A percentile compares a stretch with the other conserved stretches of the same genome.
Evolutionary conservation across 2,329 filamentous ascomycete species (phyloP).

Genomic region (Hymenoscyphus repandus): DNA sequence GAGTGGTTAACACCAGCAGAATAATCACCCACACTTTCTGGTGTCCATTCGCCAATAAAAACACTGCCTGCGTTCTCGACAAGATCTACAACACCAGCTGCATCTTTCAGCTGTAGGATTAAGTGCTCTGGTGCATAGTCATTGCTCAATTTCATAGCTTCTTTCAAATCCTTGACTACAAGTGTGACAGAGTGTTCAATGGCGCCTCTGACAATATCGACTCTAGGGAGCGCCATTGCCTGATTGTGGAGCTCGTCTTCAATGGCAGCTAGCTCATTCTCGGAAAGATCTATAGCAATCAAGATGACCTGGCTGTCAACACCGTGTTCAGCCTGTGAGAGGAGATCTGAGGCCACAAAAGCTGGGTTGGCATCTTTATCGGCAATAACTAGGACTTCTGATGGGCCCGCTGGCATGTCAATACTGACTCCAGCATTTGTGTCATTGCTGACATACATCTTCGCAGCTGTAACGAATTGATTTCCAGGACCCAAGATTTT

Average conservation of each 20-base stretch:
- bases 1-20: constrained; percentile 97
- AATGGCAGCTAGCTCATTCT: constrained; percentile 71
- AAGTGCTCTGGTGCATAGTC: constrained; percentile 94
- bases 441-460: constrained; percentile 98
- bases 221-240: constrained; percentile 78
- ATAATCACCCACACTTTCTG: constrained; percentile 96
- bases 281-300: constrained; percentile 74
- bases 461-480: constrained; percentile 96
- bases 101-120: constrained; percentile 81
- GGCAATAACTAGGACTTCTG: constrained; percentile 92
- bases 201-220: constrained; percentile 86
- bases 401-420: constrained; percentile 97
- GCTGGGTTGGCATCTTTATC: constrained; percentile 84
- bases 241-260: constrained; percentile 88
- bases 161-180: constrained; percentile 61
- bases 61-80: constrained; percentile 95
- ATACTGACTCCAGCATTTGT: constrained; percentile 93
- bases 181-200: constrained; percentile 92
- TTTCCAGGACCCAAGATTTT: constrained; percentile 98
- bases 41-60: constrained; percentile 94
- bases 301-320: constrained; percentile 93
- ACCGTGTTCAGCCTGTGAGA: constrained; percentile 95
- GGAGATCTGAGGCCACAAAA: constrained; percentile 90
- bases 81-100: constrained; percentile 66
- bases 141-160: constrained; percentile 81